Percentiles rank a stretch among this genome's conserved stretches.
These are phyloP conservation scores for Myxozyma neotropica DNA, from an alignment of 805 yeast species.

Conservation along the genomic window DNA sequence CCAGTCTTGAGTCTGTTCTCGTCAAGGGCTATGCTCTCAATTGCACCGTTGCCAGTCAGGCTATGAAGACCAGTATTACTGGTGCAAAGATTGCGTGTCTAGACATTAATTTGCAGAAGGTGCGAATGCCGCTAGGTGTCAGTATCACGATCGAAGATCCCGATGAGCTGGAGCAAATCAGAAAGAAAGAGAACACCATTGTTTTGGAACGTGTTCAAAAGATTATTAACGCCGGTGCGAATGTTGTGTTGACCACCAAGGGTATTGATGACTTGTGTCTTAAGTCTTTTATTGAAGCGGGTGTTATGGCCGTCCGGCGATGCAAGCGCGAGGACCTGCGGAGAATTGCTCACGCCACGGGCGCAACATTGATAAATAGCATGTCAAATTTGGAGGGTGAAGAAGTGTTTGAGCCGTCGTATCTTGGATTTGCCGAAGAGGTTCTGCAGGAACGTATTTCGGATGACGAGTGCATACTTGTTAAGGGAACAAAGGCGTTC, in stretches of 20 bases:
- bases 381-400: conserved; percentile 96
- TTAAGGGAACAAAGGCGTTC: conserved; percentile 87
- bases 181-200: conserved; percentile 86
- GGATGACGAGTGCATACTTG: conserved; percentile 94
- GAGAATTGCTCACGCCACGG: conserved; percentile 97
- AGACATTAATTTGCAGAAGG: conserved; percentile 92
- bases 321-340: conserved; percentile 95
- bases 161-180: conserved; percentile 89
- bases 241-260: conserved; percentile 88
- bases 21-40: conserved; percentile 95
- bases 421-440: conserved; percentile 86
- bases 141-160: conserved; percentile 97
- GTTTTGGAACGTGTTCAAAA: conserved; percentile 79
- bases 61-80: conserved; percentile 75
- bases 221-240: conserved; percentile 85
- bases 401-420: conserved; percentile 82
- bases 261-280: conserved; percentile 93
- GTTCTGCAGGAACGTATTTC: conserved; percentile 88
- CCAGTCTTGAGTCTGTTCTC: conserved; percentile 80
- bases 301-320: conserved; percentile 94
- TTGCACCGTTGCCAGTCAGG: conserved; percentile 96
- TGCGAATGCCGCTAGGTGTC: conserved; percentile 97
- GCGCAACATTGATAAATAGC: conserved; percentile 84
- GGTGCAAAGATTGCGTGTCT: conserved; percentile 83
- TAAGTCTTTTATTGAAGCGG: conserved; percentile 87